Conservation (phyloP, 2,329 filamentous ascomycete species). For the Blumeria graminis region DNA sequence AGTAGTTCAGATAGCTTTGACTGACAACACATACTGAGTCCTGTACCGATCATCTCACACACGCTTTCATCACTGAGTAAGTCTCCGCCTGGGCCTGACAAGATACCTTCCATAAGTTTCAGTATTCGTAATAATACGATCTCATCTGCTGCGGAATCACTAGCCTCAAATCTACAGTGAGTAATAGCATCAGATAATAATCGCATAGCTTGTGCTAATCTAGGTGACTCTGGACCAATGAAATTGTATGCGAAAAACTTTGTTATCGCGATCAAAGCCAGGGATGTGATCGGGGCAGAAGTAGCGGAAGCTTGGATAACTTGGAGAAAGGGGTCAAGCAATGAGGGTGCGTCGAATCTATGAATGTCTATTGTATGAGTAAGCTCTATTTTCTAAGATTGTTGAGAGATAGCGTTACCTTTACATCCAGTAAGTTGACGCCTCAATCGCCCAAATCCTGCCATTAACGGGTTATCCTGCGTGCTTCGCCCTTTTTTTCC, state of each 20-base stretch:
- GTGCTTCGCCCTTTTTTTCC: conserved; percentile 93
- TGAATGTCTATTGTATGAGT: conserved; percentile 41
- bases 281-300: conserved; percentile 83
- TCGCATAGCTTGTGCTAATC: conserved; percentile 81
- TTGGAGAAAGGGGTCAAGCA: conserved; percentile 84
- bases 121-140: conserved; percentile 85
- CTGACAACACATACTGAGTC: conserved; percentile 90
- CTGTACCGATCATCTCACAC: conserved; percentile 98
- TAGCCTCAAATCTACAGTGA: conserved; percentile 92
- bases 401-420: conserved; percentile 24
- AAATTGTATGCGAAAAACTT: conserved; percentile 95
- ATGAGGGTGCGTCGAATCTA: conserved; percentile 65
- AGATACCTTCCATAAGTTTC: conserved; percentile 95
- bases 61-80: conserved; percentile 95
- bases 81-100: conserved; percentile 76
- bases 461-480: conserved; percentile 91
- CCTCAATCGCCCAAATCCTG: conserved; percentile 73
- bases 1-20: conserved; percentile 75
- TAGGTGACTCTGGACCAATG: conserved; percentile 60
- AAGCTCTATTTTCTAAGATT: conserved; percentile 6
- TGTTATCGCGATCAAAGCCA: conserved; percentile 77
- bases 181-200: conserved; percentile 84
- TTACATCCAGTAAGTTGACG: conserved; percentile 70
- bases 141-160: conserved; percentile 82
- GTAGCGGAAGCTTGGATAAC: conserved; percentile 93